Evolutionary conservation across 495 filamentous ascomycete genomes (phyloP).

Genomic region (Friedmanniomyces simplex): DNA sequence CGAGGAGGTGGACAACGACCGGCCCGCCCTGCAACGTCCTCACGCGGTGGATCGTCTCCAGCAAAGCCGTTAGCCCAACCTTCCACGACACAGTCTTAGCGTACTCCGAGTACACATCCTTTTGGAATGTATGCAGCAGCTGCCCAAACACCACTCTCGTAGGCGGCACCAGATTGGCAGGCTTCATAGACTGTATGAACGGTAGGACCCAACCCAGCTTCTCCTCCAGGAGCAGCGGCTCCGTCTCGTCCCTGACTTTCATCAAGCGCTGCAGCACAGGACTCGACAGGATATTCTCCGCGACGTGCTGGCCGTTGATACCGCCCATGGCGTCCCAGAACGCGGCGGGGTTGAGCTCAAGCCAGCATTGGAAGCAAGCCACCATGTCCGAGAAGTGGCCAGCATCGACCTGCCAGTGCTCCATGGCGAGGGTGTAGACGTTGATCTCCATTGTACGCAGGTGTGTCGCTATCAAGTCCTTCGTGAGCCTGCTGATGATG

Average conservation of each 20-base stretch:
- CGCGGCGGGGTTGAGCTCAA: conserved; percentile 61
- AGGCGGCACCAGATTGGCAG: conserved; percentile 57
- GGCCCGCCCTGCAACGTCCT: background rate
- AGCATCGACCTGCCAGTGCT: conserved; percentile 56
- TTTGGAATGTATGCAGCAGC: conserved; percentile 57
- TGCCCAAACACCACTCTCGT: conserved; percentile 60
- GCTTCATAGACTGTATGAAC: conserved; percentile 65
- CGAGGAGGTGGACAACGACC: conserved; percentile 8
- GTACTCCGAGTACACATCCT: conserved; percentile 27
- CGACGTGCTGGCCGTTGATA: conserved; percentile 60
- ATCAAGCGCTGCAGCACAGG: conserved; percentile 51
- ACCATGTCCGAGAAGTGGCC: conserved; percentile 52
- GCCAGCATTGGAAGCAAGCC: conserved; percentile 51
- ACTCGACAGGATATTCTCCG: conserved; percentile 67
- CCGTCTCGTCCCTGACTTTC: conserved; percentile 43
- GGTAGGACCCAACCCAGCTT: conserved; percentile 62
- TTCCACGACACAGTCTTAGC: conserved; percentile 31
- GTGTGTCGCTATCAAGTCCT: conserved; percentile 64
- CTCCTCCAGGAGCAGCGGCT: conserved; percentile 46
- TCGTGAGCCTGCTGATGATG: conserved; percentile 59
- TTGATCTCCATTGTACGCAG: conserved; percentile 70
- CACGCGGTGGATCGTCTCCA: conserved; percentile 3
- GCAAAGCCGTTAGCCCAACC: conserved; percentile 40
- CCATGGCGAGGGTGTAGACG: conserved; percentile 63
- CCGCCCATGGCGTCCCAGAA: conserved; percentile 82